Evolutionary conservation across 345 rosid genomes (phyloP), one percentile per base, ranked within the genome.

Genomic region (Brassica carinata): DNA sequence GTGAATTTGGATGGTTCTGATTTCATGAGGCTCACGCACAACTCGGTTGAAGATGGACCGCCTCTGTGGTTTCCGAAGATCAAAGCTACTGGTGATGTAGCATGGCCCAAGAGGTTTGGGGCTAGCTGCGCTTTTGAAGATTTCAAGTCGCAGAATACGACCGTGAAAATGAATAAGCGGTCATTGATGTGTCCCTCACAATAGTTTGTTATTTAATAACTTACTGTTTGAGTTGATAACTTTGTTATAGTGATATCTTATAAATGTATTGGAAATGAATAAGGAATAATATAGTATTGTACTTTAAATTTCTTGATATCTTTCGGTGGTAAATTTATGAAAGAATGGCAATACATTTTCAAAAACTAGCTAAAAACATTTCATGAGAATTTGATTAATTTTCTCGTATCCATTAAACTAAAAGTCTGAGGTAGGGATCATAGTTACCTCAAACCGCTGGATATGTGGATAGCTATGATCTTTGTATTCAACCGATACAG

Each of bases 1-100:
- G 74, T 94, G 4, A 89, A 85, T 71, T 83, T 92, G 88, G 97
- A 94, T 29, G 97, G 96, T 31, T 86, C 98, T 31, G 89, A 73
- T 85, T 74, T 92, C 66, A 90, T 59, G 88, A 91, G 98, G 79
- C 74, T 87, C 57, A 94, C 96, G 0, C 94, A 91, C 15, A 94
- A 94, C 61, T 91, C 94, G 0, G 89, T 78, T 51, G 97, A 92
- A 77, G 97, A 94, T 84, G 97, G 98, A 55, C 90, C 97, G 45
- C 92, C 96, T 0, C 77, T 87, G 0, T 94, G 97, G 97, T 89
- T 85, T 4, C 89, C 91, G 0, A 64, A 64, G 27, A 88, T 79
- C 62, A 85, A 91, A 0, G 69, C 78, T 69, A 89, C 96, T 13
- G 74, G 31, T 8, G 89, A 94, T 10, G 90, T 91, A 78, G 87